phyloP scores from a whole-genome alignment of 441 rosid species.

The Pelargonium fulgidum region DNA sequence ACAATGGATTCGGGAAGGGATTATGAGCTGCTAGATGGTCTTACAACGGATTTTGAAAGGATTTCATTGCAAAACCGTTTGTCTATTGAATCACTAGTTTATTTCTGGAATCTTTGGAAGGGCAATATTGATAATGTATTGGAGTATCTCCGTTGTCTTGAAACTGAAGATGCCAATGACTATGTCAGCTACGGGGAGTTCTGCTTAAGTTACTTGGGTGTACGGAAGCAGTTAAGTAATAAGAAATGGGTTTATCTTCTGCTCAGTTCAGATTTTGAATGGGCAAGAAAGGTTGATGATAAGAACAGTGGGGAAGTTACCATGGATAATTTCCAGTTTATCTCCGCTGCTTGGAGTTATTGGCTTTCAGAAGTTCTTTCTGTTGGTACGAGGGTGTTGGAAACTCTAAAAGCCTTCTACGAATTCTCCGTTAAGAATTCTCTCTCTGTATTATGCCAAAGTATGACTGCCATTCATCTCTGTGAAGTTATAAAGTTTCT shows the following conservation, averaged over 20 bases:
- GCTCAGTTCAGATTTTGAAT: slow-evolving; percentile 27
- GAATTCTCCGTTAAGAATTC: slow-evolving; percentile 11
- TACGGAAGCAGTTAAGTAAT: slow-evolving; percentile 25
- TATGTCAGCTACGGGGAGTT: slow-evolving; percentile 27
- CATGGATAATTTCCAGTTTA: slow-evolving; percentile 28
- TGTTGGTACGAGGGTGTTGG: slow-evolving; percentile 36
- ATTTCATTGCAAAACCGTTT: slow-evolving; percentile 15
- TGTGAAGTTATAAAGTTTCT: slow-evolving; percentile 33
- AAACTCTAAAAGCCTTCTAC: slow-evolving; percentile 25
- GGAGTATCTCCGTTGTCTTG: slow-evolving; percentile 23
- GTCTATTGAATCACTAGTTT: slow-evolving; percentile 28
- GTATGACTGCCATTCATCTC: slow-evolving; percentile 23
- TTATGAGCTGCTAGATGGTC: slow-evolving; percentile 28
- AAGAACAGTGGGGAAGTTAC: slow-evolving; percentile 15
- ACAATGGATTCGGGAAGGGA: slow-evolving; percentile 23
- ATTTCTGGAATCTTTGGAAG: slow-evolving; percentile 42
- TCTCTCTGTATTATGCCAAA: slow-evolving; percentile 23
- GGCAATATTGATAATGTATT: slow-evolving; percentile 28
- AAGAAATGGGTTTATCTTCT: slow-evolving; percentile 21
- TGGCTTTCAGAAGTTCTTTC: slow-evolving; percentile 37
- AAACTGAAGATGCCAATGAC: slow-evolving; percentile 17
- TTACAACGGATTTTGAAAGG: slow-evolving; percentile 19
- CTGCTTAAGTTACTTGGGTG: slow-evolving; percentile 44
- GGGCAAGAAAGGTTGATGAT: slow-evolving; percentile 24
- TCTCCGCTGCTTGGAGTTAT: slow-evolving; percentile 29